phyloP scores from a whole-genome alignment of 768 basidiomycete genomes.

The Phlegmacium glaucopus region DNA sequence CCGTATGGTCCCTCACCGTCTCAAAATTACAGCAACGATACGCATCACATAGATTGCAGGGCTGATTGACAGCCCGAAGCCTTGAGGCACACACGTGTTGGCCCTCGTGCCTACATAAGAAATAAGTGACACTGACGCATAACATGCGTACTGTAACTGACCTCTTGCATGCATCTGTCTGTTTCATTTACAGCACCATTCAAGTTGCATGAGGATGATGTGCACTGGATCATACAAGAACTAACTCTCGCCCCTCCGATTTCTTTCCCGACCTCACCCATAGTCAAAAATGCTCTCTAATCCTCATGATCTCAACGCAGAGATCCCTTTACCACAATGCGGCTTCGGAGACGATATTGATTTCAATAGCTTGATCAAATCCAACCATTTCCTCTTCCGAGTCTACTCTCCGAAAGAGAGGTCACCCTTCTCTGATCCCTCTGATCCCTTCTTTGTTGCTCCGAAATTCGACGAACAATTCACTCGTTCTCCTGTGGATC shows the following conservation, averaged over 20 bases:
- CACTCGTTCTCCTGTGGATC: slow-evolving; percentile 29
- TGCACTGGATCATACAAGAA: slow-evolving; percentile 16
- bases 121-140: not conserved
- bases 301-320: slow-evolving; percentile 19
- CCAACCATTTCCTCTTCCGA: slow-evolving; percentile 76
- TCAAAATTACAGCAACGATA: not conserved
- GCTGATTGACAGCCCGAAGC: slow-evolving; percentile 11
- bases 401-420: slow-evolving; percentile 71
- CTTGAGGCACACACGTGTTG: slow-evolving; percentile 36
- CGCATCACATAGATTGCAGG: too few species aligned
- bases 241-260: not conserved
- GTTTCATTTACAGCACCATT: slow-evolving; percentile 28
- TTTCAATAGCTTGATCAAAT: slow-evolving; percentile 57
- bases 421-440: slow-evolving; percentile 48
- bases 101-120: slow-evolving; percentile 3
- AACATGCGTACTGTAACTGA: slow-evolving; percentile 6
- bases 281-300: slow-evolving; percentile 24
- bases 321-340: slow-evolving; percentile 58
- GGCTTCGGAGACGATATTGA: slow-evolving; percentile 64
- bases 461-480: slow-evolving; percentile 58
- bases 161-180: slow-evolving; percentile 8
- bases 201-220: slow-evolving; percentile 33
- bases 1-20: not conserved
- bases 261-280: slow-evolving; percentile 8
- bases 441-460: slow-evolving; percentile 67